These are phyloP conservation scores for Urostyla sp. DNA, from an alignment of 73 alveolate genomes.

Conservation along the genomic window DNA sequence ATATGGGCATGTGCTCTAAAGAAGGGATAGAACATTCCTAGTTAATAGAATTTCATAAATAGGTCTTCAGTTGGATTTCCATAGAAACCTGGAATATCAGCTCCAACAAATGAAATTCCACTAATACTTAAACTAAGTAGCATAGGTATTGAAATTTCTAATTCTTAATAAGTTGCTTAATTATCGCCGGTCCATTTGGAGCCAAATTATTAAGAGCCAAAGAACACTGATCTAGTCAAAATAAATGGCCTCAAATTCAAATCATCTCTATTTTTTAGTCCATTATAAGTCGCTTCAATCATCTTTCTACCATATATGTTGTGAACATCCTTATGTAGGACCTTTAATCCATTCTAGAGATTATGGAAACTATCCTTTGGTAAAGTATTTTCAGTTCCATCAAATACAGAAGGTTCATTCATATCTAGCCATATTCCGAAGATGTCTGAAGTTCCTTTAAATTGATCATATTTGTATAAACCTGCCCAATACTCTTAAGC, in stretches of 20 bases:
- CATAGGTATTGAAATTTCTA: constrained; percentile 79
- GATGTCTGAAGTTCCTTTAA: constrained; percentile 66
- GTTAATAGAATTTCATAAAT: constrained; percentile 74
- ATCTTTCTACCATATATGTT: constrained; percentile 85
- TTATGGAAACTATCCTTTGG: constrained; percentile 82
- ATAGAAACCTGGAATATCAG: constrained; percentile 91
- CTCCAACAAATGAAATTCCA: constrained; percentile 87
- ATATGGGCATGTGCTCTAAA: constrained; percentile 65
- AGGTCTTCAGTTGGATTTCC: constrained; percentile 9
- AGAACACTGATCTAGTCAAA: constrained; percentile 85
- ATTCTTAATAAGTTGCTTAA: constrained; percentile 71
- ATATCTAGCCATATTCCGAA: constrained; percentile 90
- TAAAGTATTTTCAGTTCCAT: constrained; percentile 41
- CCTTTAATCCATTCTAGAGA: constrained; percentile 53
- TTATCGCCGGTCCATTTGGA: constrained; percentile 97
- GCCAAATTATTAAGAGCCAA: constrained; percentile 86
- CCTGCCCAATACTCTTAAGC: constrained; percentile 80
- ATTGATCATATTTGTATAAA: constrained; percentile 69
- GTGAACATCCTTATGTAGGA: constrained; percentile 90
- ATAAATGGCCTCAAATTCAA: constrained; percentile 83
- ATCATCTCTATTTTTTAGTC: constrained; percentile 79
- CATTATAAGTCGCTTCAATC: constrained; percentile 84
- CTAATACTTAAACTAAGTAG: constrained; percentile 75
- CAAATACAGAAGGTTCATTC: constrained; percentile 96
- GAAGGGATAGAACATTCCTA: constrained; percentile 70